Percentiles rank a stretch among this genome's conserved stretches.
These are phyloP conservation scores for Isoetes taiwanensis DNA, from an alignment of 75 land plant genomes.

Conservation along the genomic window DNA sequence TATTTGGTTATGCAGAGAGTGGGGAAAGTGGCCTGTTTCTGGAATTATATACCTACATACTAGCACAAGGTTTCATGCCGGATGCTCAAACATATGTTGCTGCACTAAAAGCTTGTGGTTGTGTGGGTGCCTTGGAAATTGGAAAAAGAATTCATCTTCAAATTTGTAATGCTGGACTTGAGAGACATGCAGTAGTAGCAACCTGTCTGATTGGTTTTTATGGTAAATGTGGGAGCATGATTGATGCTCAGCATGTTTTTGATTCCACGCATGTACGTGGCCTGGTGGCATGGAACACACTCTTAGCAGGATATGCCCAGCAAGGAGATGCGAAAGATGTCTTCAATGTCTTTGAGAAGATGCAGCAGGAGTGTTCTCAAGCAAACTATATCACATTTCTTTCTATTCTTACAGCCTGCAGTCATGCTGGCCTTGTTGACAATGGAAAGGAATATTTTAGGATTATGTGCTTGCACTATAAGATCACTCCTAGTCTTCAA, in stretches of 20 bases:
- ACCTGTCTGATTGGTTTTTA: background rate
- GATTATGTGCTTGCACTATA: background rate
- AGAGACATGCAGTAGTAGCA: background rate
- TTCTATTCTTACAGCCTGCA: background rate
- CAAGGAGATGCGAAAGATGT: background rate
- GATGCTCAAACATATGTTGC: background rate
- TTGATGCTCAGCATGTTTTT: background rate
- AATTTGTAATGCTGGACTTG: background rate
- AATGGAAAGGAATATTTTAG: background rate
- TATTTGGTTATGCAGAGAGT: background rate
- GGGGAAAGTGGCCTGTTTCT: background rate
- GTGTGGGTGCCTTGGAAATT: background rate
- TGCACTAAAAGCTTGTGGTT: background rate
- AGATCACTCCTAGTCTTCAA: background rate
- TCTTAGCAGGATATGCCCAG: background rate
- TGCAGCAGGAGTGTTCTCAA: background rate
- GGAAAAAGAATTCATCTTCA: background rate
- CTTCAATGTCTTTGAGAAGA: background rate
- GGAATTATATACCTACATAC: background rate
- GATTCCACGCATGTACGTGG: background rate
- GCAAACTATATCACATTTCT: background rate
- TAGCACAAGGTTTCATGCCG: background rate
- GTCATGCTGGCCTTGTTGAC: conserved; percentile 1
- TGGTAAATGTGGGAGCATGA: background rate
- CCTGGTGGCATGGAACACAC: background rate